These are phyloP conservation scores for Clitoria ternatea DNA, from an alignment of 306 rosid species.

Conservation along the genomic window DNA sequence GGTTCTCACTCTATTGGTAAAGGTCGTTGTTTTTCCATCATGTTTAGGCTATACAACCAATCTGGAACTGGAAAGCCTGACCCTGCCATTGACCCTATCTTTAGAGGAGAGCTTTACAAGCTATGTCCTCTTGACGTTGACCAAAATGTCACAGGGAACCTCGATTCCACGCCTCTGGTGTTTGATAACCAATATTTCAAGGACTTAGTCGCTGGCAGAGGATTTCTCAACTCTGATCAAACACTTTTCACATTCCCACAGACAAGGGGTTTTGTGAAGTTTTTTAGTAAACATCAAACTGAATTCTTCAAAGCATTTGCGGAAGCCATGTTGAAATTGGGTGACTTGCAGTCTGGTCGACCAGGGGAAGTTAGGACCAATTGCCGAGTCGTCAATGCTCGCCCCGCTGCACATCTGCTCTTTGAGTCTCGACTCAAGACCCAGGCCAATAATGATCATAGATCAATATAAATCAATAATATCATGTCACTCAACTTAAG, in stretches of 20 bases:
- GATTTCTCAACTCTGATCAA: conserved; percentile 83
- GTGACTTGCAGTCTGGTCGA: conserved; percentile 58
- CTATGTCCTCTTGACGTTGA: conserved; percentile 62
- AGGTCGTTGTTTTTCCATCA: conserved; percentile 85
- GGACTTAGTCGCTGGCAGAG: conserved; percentile 76
- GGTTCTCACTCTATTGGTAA: conserved; percentile 86
- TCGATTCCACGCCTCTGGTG: conserved; percentile 65
- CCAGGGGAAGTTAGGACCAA: conserved; percentile 79
- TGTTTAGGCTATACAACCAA: conserved; percentile 86
- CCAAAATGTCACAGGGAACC: conserved; percentile 66
- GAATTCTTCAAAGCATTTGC: conserved; percentile 57
- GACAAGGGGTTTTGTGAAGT: conserved; percentile 45
- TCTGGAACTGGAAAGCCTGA: conserved; percentile 72
- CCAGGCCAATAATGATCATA: not conserved
- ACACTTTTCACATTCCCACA: conserved; percentile 50
- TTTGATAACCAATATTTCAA: conserved; percentile 90
- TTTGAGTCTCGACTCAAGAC: not conserved
- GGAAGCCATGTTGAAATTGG: conserved; percentile 78
- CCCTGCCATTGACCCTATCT: conserved; percentile 56
- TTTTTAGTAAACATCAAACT: conserved; percentile 38
- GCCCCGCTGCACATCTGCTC: not conserved
- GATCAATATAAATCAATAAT: not conserved
- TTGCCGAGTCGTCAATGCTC: conserved; percentile 59
- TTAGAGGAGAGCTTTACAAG: conserved; percentile 43
- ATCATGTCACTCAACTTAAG: not conserved